Conservation (phyloP, 225 moss, liverwort and hornwort genomes). For the Rhytidiadelphus loreus region DNA sequence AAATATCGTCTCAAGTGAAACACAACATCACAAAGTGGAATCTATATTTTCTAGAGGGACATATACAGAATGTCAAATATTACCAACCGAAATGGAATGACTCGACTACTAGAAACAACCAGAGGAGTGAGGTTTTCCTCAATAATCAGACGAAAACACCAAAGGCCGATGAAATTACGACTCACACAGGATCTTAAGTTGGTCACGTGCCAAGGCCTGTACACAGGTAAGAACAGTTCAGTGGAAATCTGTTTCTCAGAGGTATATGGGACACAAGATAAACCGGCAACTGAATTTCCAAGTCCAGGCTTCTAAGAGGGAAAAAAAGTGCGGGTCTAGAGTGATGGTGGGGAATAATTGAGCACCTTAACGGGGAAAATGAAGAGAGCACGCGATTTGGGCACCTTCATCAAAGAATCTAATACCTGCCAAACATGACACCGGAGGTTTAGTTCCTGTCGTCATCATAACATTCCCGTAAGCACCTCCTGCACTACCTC, state of each 20-base stretch:
- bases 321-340: not conserved
- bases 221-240: not conserved
- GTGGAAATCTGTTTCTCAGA: not conserved
- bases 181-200: constrained; percentile 50
- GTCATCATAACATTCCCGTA: not conserved
- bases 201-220: constrained; percentile 58
- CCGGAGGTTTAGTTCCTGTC: not conserved
- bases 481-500: not conserved
- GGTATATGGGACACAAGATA: not conserved
- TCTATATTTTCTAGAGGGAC: not conserved
- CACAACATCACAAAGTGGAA: not conserved
- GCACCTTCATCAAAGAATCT: constrained; percentile 48
- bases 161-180: not conserved
- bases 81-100: not conserved
- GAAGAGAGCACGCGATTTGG: constrained; percentile 51
- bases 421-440: constrained; percentile 22
- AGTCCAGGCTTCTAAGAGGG: not conserved
- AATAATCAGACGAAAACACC: not conserved
- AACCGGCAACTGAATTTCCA: not conserved
- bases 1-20: not conserved
- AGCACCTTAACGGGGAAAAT: constrained; percentile 51
- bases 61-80: not conserved
- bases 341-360: not conserved
- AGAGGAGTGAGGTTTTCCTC: not conserved
- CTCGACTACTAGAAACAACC: not conserved